Evolutionary conservation across 768 basidiomycete species (phyloP).

Genomic region (Fomitopsis serialis): DNA sequence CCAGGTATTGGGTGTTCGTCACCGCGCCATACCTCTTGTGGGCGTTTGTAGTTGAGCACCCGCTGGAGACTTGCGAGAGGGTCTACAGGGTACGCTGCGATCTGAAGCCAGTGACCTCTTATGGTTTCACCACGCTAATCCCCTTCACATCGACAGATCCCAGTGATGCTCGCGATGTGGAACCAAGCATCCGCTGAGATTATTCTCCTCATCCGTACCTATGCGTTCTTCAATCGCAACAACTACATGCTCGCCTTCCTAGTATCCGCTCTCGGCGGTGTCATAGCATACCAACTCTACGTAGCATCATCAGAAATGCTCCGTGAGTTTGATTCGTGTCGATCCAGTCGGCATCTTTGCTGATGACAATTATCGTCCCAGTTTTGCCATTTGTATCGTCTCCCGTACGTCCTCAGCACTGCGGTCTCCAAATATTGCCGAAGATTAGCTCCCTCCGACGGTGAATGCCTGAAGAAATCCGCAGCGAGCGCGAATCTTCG

Average conservation of each 20-base stretch:
- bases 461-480: background rate
- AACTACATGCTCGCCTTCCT: conserved; percentile 59
- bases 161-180: conserved; percentile 81
- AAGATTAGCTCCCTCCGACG: background rate
- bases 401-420: conserved; percentile 1
- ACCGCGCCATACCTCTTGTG: conserved; percentile 77
- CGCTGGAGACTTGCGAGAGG: conserved; percentile 54
- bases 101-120: background rate
- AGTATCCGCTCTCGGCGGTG: conserved; percentile 60
- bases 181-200: conserved; percentile 83
- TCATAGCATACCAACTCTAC: conserved; percentile 78
- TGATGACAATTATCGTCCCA: conserved; percentile 41
- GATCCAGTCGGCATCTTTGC: conserved; percentile 25
- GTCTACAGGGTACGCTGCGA: conserved; percentile 53
- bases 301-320: conserved; percentile 77
- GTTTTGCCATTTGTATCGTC: conserved; percentile 45
- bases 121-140: background rate
- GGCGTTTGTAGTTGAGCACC: conserved; percentile 69
- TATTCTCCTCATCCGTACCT: conserved; percentile 78
- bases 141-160: conserved; percentile 43
- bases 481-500: background rate
- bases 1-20: conserved; percentile 77
- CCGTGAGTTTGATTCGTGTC: conserved; percentile 34
- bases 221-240: conserved; percentile 83
- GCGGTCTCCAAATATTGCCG: background rate